Evolutionary conservation across 495 filamentous ascomycete genomes (phyloP).

Genomic region (Copromyces sp.): DNA sequence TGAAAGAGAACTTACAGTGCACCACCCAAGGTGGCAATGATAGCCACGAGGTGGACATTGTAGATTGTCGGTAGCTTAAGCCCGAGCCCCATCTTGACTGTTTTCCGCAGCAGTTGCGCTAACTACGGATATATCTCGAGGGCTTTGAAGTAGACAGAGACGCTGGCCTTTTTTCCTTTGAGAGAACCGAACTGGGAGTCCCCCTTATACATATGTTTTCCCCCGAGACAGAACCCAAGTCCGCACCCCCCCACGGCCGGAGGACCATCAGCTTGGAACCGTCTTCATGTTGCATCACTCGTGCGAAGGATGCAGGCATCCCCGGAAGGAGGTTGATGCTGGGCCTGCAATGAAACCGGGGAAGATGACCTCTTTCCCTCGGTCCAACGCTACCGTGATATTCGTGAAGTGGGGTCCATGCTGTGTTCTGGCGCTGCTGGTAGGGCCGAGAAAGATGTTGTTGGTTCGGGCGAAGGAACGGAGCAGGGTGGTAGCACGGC

Average conservation of each 20-base stretch:
- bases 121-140: neutral
- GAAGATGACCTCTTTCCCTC: neutral
- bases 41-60: slow-evolving; percentile 54
- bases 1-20: slow-evolving; percentile 32
- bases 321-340: neutral
- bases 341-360: neutral
- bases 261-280: neutral
- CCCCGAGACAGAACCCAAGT: neutral
- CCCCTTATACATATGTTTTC: neutral
- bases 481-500: neutral
- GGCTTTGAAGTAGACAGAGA: neutral
- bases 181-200: neutral
- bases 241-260: neutral
- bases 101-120: neutral
- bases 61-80: slow-evolving; percentile 40
- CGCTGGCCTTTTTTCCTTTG: neutral
- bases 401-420: neutral
- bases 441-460: neutral
- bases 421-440: neutral
- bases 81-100: slow-evolving; percentile 16
- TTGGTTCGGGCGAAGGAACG: neutral
- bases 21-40: slow-evolving; percentile 51
- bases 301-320: neutral
- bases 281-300: neutral
- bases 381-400: neutral